Evolutionary conservation across 208 protist species (phyloP).

Genomic region (Acanthamoeba castellanii): DNA sequence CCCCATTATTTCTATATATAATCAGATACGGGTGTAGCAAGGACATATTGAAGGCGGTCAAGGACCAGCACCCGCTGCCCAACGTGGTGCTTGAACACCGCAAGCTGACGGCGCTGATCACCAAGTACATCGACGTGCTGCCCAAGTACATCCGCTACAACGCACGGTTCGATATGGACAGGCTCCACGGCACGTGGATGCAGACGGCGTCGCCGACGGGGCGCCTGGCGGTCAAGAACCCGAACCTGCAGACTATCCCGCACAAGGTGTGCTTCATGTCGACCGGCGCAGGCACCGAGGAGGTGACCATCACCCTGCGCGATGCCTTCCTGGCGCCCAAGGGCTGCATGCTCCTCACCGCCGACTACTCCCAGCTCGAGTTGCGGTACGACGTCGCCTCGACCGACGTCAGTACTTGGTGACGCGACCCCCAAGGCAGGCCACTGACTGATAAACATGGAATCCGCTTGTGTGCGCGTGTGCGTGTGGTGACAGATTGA

Average conservation of each 20-base stretch:
- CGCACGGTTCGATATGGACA: not conserved
- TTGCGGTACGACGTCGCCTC: not conserved
- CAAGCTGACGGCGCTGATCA: conserved; percentile 54
- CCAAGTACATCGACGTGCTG: conserved; percentile 73
- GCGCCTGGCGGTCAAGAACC: conserved; percentile 59
- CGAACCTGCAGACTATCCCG: conserved; percentile 61
- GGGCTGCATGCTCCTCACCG: conserved; percentile 41
- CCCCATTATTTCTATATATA: not conserved
- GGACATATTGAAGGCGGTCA: conserved; percentile 44
- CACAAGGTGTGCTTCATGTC: conserved; percentile 13
- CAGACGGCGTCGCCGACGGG: conserved; percentile 44
- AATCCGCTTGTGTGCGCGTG: too few species aligned
- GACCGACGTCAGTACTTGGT: not conserved
- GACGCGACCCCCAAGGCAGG: too few species aligned
- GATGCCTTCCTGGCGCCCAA: conserved; percentile 15
- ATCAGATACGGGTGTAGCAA: not conserved
- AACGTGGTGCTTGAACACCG: conserved; percentile 56
- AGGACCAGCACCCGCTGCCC: conserved; percentile 49
- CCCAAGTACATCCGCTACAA: conserved; percentile 69
- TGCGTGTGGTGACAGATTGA: conserved; percentile 16
- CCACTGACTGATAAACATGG: too few species aligned
- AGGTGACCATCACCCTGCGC: conserved; percentile 22
- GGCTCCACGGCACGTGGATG: conserved; percentile 55
- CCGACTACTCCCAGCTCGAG: conserved; percentile 70
- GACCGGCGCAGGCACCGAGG: not conserved